A percentile compares a stretch with the other conserved stretches of the same genome.
Evolutionary conservation across 257 asterid genomes (phyloP).

Genomic region (Craterostigma plantagineum): DNA sequence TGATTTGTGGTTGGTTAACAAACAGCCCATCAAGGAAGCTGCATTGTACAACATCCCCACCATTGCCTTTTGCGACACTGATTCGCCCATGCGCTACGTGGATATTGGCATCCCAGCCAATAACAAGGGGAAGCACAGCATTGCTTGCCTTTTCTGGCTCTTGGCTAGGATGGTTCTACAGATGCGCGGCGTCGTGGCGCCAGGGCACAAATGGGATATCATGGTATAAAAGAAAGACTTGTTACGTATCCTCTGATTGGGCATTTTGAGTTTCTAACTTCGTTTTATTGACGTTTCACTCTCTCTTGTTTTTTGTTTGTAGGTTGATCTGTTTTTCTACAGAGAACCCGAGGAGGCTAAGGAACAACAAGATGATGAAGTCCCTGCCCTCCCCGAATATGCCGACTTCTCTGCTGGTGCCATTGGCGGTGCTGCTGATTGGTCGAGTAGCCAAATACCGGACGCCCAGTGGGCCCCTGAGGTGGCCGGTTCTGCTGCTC

Average conservation of each 20-base stretch:
- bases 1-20: no score
- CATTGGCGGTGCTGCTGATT: no score
- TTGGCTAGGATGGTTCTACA: conserved; percentile 17
- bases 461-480: conserved; percentile 27
- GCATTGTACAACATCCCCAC: conserved; percentile 14
- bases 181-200: conserved; percentile 14
- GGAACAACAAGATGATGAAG: conserved; percentile 30
- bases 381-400: conserved; percentile 21
- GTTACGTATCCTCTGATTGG: no score
- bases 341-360: conserved; percentile 32
- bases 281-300: neutral
- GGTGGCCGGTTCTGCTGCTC: conserved; percentile 9
- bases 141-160: conserved; percentile 16
- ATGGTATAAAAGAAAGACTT: conserved; percentile 18
- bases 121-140: conserved; percentile 19
- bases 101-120: conserved; percentile 16
- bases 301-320: neutral
- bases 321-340: conserved; percentile 34
- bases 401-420: conserved; percentile 15
- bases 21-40: conserved; percentile 15
- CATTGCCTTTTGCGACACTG: conserved; percentile 18
- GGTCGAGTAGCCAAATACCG: conserved; percentile 28
- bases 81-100: conserved; percentile 16
- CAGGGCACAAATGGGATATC: conserved; percentile 16
- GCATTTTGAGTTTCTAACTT: no score